Evolutionary conservation across 257 asterid species (phyloP).

Genomic region (Anisodus tanguticus): DNA sequence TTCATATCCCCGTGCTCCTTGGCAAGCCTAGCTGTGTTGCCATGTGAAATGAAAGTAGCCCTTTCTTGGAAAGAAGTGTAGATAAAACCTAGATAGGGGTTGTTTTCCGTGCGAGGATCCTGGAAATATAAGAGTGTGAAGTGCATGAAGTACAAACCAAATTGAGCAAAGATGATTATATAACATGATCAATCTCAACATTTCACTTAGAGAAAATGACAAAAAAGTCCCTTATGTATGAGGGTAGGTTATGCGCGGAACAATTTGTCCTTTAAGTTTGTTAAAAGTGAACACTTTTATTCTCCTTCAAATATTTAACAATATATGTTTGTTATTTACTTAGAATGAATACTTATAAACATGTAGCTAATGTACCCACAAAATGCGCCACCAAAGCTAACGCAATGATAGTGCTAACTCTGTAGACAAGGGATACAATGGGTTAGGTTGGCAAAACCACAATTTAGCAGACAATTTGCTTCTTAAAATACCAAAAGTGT

Average conservation of each 20-base stretch:
- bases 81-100: conserved; percentile 81
- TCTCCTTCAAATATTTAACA: background rate
- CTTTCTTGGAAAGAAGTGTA: conserved; percentile 82
- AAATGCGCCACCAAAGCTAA: background rate
- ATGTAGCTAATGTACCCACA: conserved; percentile 2
- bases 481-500: background rate
- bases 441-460: no score
- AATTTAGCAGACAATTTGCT: background rate
- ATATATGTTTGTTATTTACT: background rate
- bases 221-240: no score
- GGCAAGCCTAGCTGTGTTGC: conserved; percentile 82
- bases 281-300: no score
- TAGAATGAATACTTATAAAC: background rate
- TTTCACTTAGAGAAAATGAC: background rate
- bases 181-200: conserved; percentile 14
- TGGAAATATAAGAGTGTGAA: conserved; percentile 32
- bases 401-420: background rate
- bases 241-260: no score
- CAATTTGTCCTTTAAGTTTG: no score
- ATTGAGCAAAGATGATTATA: background rate
- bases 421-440: no score
- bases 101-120: conserved; percentile 89
- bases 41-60: conserved; percentile 80
- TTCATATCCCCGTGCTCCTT: conserved; percentile 73
- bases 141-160: background rate